phyloP scores from a whole-genome alignment of 306 rosid genomes.

The Prunus salicina region DNA sequence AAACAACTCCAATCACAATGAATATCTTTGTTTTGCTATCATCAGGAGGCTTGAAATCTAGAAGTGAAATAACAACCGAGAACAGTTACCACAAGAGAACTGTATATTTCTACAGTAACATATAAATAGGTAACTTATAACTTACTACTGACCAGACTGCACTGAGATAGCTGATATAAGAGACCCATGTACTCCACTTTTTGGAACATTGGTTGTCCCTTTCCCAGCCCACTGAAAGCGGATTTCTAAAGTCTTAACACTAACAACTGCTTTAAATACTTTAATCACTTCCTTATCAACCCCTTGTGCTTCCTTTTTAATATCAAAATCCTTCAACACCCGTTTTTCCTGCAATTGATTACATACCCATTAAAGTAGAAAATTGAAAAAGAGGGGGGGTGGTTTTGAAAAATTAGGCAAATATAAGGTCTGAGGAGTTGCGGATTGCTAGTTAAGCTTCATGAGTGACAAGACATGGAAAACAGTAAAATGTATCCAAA shows the following conservation, averaged over 20 bases:
- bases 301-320: slow-evolving; percentile 15
- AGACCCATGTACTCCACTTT: slow-evolving; percentile 54
- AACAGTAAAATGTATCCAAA: neutral
- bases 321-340: slow-evolving; percentile 17
- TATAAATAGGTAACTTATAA: neutral
- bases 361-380: neutral
- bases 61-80: neutral
- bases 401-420: neutral
- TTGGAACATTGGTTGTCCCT: slow-evolving; percentile 56
- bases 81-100: neutral
- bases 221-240: slow-evolving; percentile 69
- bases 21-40: neutral
- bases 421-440: neutral
- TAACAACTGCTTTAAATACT: slow-evolving; percentile 33
- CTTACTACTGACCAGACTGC: slow-evolving; percentile 52
- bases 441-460: neutral
- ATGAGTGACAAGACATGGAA: neutral
- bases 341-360: neutral
- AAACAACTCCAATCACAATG: slow-evolving; percentile 20
- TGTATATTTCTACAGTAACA: neutral
- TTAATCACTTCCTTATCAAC: slow-evolving; percentile 14
- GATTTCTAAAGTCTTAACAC: slow-evolving; percentile 34
- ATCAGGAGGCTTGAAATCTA: slow-evolving; percentile 25
- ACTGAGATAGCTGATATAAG: slow-evolving; percentile 62
- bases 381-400: neutral